Base-by-base conservation (phyloP, 2,329 filamentous ascomycete species). In the Trichoderma hamatum region DNA sequence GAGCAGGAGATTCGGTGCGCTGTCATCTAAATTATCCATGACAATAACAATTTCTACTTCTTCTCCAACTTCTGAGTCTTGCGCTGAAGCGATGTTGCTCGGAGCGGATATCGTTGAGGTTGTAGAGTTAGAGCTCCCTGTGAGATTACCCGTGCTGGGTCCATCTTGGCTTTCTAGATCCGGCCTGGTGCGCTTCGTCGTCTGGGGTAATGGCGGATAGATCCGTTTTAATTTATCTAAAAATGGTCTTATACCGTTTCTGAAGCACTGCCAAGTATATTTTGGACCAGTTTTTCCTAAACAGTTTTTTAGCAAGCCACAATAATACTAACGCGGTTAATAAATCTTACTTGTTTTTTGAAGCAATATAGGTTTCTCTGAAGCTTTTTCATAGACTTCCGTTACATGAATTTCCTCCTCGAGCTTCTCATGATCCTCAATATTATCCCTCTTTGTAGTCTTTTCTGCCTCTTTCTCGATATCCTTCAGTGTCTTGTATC, bases 1-100 rank as follows among this genome's bases (percentile, higher is more conserved):
- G 24, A 69, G 61, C 1, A 49, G n/a, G 6, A 69, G 46, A 14
- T 69, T 69, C 9, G 67, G 67, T 3, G 61, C 21, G 5, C 30
- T 16, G 0, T 10, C 36, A 14, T 56, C 24, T 11, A 16, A 26
- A 13, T 9, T 11, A 5, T 59, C 39, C 5, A 13, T 13, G 6
- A 69, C 13, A 1, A 55, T 24, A 7, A 32, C 16, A 0, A 60
- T 55, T 1, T 34, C 24, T 1, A n/a, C 5, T 30, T 24, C 6
- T 9, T 58, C 26, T n/a, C 3, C 13, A 36, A 3, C 14, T 16
- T 16, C 13, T 36, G 34, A 16, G 34, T 36, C 2, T 16, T 36
- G 5, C 14, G 13, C 14, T 34, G 13, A 16, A 39, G 13, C 6
- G 5, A 3, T 1, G 0, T 2, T 46, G 19, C 11, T 32, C 19